Percentiles rank a stretch among this genome's conserved stretches.
These are phyloP conservation scores for Ceratobasidium sp. DNA, from an alignment of 1,284 basidiomycete genomes.

Conservation along the genomic window DNA sequence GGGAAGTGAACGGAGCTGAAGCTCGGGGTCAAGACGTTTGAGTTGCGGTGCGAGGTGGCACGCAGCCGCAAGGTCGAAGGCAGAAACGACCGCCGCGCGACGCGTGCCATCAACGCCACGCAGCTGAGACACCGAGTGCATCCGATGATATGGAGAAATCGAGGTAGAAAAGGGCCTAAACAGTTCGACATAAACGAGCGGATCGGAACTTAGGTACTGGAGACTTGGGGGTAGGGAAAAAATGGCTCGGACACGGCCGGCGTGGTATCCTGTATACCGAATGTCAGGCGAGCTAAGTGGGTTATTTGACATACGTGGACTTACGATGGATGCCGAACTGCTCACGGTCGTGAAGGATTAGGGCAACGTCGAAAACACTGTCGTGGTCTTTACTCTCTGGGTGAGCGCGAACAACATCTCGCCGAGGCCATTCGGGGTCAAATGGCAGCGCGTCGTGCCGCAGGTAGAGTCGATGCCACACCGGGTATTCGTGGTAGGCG, in stretches of 20 bases:
- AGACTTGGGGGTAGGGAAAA: not conserved
- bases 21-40: not conserved
- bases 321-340: slow-evolving; percentile 12
- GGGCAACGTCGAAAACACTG: slow-evolving; percentile 5
- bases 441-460: slow-evolving; percentile 4
- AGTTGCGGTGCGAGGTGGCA: slow-evolving; percentile 25
- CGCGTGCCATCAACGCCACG: not conserved
- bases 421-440: not conserved
- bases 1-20: too few relatives aligned
- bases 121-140: not conserved
- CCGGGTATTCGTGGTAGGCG: slow-evolving; percentile 3
- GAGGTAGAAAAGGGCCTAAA: not conserved
- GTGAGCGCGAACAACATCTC: slow-evolving; percentile 1
- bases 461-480: too few relatives aligned
- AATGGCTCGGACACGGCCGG: slow-evolving; percentile 16
- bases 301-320: not conserved
- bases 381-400: not conserved
- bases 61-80: not conserved
- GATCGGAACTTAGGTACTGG: not conserved
- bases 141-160: not conserved
- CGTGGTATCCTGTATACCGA: not conserved
- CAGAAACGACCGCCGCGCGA: not conserved
- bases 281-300: not conserved
- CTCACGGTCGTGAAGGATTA: not conserved
- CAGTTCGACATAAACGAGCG: not conserved